phyloP scores from a whole-genome alignment of 1,284 basidiomycete species.

The Tylopilus sp. region DNA sequence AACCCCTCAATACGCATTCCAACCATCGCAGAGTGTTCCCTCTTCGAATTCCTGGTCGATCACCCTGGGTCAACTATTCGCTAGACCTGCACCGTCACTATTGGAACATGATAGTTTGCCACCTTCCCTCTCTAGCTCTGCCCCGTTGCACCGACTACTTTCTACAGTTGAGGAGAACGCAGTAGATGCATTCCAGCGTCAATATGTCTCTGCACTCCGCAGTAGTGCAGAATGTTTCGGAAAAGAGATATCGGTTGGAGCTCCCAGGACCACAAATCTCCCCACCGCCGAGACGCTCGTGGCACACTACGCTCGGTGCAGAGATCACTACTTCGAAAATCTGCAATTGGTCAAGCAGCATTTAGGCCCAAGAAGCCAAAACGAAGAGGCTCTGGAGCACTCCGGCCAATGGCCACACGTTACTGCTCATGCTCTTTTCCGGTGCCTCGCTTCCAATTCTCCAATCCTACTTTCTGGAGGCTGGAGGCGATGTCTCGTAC shows the following conservation, averaged over 20 bases:
- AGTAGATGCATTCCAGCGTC: slow-evolving; percentile 12
- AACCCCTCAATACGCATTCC: slow-evolving; percentile 14
- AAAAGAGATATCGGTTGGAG: background rate
- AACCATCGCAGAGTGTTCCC: background rate
- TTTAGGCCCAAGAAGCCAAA: slow-evolving; percentile 10
- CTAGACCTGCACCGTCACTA: slow-evolving; percentile 2
- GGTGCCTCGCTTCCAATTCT: slow-evolving; percentile 1
- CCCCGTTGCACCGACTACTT: slow-evolving; percentile 12
- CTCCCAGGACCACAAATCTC: no score
- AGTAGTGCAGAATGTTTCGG: background rate
- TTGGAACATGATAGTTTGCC: background rate
- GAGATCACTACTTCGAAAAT: background rate
- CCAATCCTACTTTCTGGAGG: background rate
- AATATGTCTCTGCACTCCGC: slow-evolving; percentile 2
- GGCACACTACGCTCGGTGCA: slow-evolving; percentile 6
- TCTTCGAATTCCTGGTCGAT: background rate
- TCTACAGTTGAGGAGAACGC: slow-evolving; percentile 1
- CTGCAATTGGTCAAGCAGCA: slow-evolving; percentile 5
- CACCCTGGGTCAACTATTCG: slow-evolving; percentile 9
- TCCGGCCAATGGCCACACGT: background rate
- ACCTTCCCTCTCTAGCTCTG: background rate
- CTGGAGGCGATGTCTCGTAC: background rate
- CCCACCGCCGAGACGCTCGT: background rate
- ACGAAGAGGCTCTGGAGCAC: slow-evolving; percentile 14
- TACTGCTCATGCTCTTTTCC: background rate